A percentile compares a stretch with the other conserved stretches of the same genome.
phyloP scores from a whole-genome alignment of 345 rosid genomes.

The Rhizophora mangle region DNA sequence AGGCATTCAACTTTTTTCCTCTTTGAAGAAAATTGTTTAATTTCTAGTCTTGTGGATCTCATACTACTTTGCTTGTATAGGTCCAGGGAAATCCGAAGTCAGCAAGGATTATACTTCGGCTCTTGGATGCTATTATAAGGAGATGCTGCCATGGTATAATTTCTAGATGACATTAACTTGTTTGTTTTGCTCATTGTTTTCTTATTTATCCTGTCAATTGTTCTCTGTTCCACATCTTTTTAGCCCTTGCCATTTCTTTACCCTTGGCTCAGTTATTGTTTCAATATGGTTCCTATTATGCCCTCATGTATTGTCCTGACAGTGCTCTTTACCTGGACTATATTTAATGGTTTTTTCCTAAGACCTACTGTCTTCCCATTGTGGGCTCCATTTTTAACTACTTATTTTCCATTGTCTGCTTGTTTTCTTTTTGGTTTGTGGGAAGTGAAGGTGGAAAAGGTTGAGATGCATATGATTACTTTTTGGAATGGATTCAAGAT shows the following conservation, averaged over 20 bases:
- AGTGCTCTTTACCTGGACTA: neutral
- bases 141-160: slow-evolving; percentile 74
- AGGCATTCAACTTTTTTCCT: neutral
- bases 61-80: slow-evolving; percentile 36
- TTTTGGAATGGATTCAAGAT: slow-evolving; percentile 43
- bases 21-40: neutral
- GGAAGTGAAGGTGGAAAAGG: neutral
- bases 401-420: too few relatives aligned
- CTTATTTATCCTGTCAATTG: neutral
- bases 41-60: slow-evolving; percentile 1
- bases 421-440: neutral
- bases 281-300: neutral
- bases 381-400: too few relatives aligned
- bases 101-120: slow-evolving; percentile 43
- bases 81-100: slow-evolving; percentile 52
- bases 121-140: slow-evolving; percentile 66
- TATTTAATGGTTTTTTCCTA: neutral
- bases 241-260: neutral
- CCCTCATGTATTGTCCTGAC: neutral
- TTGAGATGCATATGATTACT: too few relatives aligned
- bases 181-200: slow-evolving; percentile 13
- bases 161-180: slow-evolving; percentile 20
- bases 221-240: neutral
- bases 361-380: too few relatives aligned
- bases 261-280: neutral